These are phyloP conservation scores for Hyaloperonospora arabidopsidis DNA, from an alignment of 352 stramenopile species.

Conservation along the genomic window DNA sequence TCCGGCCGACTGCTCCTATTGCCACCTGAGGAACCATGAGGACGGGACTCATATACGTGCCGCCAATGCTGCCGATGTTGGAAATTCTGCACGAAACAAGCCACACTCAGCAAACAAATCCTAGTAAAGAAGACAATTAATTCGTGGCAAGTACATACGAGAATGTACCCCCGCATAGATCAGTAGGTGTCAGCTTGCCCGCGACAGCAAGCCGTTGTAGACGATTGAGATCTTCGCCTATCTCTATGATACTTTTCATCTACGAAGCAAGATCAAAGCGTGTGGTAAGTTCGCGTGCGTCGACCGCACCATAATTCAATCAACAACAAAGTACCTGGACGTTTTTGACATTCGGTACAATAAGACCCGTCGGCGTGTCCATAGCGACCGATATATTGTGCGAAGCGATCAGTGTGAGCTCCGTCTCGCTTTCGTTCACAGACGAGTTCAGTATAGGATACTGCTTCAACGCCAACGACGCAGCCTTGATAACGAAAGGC, in stretches of 20 bases:
- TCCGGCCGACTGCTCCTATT: constrained; percentile 95
- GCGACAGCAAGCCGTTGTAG: constrained; percentile 81
- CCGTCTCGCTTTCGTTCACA: constrained; percentile 76
- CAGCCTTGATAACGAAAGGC: constrained; percentile 94
- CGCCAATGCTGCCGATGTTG: constrained; percentile 94
- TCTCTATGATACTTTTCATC: constrained; percentile 76
- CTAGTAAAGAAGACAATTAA: background rate
- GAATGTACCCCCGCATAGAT: constrained; percentile 91
- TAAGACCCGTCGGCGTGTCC: constrained; percentile 92
- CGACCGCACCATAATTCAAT: background rate
- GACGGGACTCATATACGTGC: constrained; percentile 95
- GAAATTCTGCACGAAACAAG: constrained; percentile 48
- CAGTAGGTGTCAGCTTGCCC: constrained; percentile 68
- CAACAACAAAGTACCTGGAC: constrained; percentile 55
- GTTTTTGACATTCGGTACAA: constrained; percentile 95
- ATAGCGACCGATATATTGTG: constrained; percentile 99
- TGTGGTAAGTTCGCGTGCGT: constrained; percentile 1
- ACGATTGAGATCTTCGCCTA: constrained; percentile 77
- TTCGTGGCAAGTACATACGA: constrained; percentile 40
- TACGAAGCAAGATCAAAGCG: constrained; percentile 2
- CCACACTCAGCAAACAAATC: background rate
- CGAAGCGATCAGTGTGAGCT: constrained; percentile 81
- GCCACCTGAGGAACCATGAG: constrained; percentile 94
- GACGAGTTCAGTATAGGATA: constrained; percentile 93
- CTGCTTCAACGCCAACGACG: constrained; percentile 89